phyloP scores from a whole-genome alignment of 2,329 filamentous ascomycete species.

The Cercospora sesami region DNA sequence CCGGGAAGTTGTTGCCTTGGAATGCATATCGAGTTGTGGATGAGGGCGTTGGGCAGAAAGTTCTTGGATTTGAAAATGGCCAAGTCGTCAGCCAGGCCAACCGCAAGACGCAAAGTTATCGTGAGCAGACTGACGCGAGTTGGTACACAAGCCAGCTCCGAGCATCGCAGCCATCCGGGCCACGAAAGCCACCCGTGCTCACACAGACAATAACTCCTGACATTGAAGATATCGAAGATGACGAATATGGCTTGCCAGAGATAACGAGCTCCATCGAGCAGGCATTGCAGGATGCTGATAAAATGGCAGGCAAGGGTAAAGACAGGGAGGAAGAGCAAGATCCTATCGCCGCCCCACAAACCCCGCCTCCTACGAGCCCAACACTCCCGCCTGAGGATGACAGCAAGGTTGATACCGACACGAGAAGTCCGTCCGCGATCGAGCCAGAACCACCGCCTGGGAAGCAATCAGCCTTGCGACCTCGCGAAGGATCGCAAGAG shows the following conservation, averaged over 20 bases:
- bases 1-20: slow-evolving; percentile 83
- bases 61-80: slow-evolving; percentile 64
- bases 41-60: slow-evolving; percentile 78
- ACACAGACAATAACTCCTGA: slow-evolving; percentile 39
- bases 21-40: slow-evolving; percentile 79
- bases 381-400: slow-evolving; percentile 7
- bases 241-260: slow-evolving; percentile 35
- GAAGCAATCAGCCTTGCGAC: slow-evolving; percentile 17
- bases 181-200: slow-evolving; percentile 22
- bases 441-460: neutral
- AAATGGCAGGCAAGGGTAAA: neutral
- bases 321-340: neutral
- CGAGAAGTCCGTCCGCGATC: neutral
- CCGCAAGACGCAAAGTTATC: slow-evolving; percentile 64
- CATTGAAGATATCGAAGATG: slow-evolving; percentile 34
- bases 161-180: slow-evolving; percentile 11
- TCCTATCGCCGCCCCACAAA: slow-evolving; percentile 16
- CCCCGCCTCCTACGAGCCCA: slow-evolving; percentile 25
- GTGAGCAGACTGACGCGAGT: slow-evolving; percentile 76
- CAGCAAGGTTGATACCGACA: slow-evolving; percentile 9
- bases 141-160: slow-evolving; percentile 75
- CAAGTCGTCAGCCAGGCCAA: slow-evolving; percentile 67
- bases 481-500: slow-evolving; percentile 38
- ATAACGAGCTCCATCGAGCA: slow-evolving; percentile 40
- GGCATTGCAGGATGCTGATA: slow-evolving; percentile 30